These are phyloP conservation scores for Cairneyella variabilis DNA, from an alignment of 495 filamentous ascomycete genomes.

Conservation along the genomic window DNA sequence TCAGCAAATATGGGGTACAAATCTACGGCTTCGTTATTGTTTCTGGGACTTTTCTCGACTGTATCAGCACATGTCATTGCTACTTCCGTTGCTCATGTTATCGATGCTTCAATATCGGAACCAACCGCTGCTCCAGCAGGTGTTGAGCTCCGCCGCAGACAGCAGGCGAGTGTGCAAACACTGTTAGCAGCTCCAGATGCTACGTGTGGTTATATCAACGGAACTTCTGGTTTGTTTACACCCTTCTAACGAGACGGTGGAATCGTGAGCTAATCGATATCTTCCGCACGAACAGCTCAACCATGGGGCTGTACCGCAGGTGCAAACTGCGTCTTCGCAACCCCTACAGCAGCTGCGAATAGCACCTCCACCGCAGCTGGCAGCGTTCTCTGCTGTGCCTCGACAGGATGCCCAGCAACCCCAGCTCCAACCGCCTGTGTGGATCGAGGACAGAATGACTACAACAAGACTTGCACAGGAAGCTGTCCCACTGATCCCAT, in stretches of 20 bases:
- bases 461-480: slow-evolving; percentile 15
- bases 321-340: slow-evolving; percentile 16
- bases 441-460: slow-evolving; percentile 1
- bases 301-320: slow-evolving; percentile 14
- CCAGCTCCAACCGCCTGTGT: slow-evolving; percentile 18
- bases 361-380: slow-evolving; percentile 1
- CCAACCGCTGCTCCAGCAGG: slow-evolving; percentile 30
- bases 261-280: too few species aligned
- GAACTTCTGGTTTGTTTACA: slow-evolving; percentile 24
- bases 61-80: neutral
- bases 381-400: slow-evolving; percentile 12
- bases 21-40: neutral
- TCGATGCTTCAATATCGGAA: too few species aligned
- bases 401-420: slow-evolving; percentile 8
- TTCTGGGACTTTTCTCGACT: neutral
- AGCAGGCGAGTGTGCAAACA: slow-evolving; percentile 14
- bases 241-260: too few species aligned
- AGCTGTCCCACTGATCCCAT: slow-evolving; percentile 11
- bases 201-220: slow-evolving; percentile 44
- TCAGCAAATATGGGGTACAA: neutral
- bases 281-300: slow-evolving; percentile 22
- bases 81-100: neutral
- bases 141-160: slow-evolving; percentile 30
- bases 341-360: neutral
- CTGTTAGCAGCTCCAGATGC: slow-evolving; percentile 42